Evolutionary conservation across 2,329 filamentous ascomycete species (phyloP).

Genomic region (Nigrospora oryzae): DNA sequence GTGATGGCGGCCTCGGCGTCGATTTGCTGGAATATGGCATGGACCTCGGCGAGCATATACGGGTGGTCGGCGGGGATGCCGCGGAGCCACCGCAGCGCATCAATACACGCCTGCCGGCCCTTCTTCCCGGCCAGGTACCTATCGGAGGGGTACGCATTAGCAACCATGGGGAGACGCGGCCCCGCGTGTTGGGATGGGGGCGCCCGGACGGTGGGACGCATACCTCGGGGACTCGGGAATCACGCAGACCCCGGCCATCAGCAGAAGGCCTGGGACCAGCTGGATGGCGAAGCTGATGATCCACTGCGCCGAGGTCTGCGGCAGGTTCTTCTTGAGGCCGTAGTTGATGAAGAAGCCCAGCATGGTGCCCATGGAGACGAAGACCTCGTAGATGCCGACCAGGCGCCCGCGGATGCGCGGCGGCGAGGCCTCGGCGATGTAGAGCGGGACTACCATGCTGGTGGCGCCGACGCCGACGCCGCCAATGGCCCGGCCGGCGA

Average conservation of each 20-base stretch:
- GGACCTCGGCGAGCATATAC: not conserved
- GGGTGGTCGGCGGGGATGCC: not conserved
- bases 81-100: not conserved
- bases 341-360: too few species aligned
- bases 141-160: too few species aligned
- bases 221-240: constrained; percentile 40
- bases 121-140: constrained; percentile 17
- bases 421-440: constrained; percentile 16
- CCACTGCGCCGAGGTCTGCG: constrained; percentile 53
- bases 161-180: too few species aligned
- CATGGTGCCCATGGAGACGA: constrained; percentile 11
- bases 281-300: constrained; percentile 31
- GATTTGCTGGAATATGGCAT: not conserved
- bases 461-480: constrained; percentile 11
- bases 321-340: constrained; percentile 39
- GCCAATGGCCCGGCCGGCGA: constrained; percentile 16
- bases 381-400: constrained; percentile 14
- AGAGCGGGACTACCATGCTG: constrained; percentile 14
- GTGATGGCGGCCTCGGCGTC: not conserved
- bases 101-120: not conserved
- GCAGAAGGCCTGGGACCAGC: constrained; percentile 44
- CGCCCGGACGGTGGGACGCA: constrained; percentile 22
- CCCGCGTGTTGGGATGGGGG: constrained; percentile 19
- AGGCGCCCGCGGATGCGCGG: constrained; percentile 14
- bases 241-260: constrained; percentile 56